phyloP scores from a whole-genome alignment of 257 asterid genomes.

The Galeopsis tetrahit region DNA sequence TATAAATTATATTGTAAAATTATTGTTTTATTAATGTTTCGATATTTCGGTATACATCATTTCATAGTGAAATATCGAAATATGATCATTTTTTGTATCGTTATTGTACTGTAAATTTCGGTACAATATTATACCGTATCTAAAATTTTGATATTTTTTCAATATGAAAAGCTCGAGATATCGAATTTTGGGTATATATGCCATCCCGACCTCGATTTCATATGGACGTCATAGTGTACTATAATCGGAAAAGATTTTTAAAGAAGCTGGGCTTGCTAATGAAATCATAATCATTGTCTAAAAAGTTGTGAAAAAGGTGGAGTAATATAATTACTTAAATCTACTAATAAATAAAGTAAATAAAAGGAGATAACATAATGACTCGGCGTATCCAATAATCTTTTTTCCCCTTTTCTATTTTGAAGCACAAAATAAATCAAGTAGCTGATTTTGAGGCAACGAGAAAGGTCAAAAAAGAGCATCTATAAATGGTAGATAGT shows the following conservation, averaged over 20 bases:
- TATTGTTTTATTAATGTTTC: no score
- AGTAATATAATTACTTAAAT: not conserved
- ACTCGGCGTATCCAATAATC: conserved; percentile 5
- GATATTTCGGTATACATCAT: no score
- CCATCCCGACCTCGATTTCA: no score
- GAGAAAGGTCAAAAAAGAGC: not conserved
- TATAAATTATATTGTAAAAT: no score
- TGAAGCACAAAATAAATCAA: not conserved
- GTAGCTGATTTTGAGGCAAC: conserved; percentile 15
- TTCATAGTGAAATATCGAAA: no score
- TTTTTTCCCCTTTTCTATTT: not conserved
- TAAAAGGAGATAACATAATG: conserved; percentile 1
- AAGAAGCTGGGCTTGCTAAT: not conserved
- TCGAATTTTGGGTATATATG: no score
- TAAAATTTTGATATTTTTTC: no score
- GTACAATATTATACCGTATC: no score
- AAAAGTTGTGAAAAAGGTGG: not conserved
- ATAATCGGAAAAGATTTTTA: not conserved
- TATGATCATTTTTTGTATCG: no score
- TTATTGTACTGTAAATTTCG: no score
- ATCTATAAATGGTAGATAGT: not conserved
- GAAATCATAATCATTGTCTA: not conserved
- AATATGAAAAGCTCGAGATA: no score
- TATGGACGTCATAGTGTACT: no score
- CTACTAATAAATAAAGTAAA: not conserved